Evolutionary conservation across 1,284 basidiomycete species (phyloP), one percentile per base, ranked within the genome.

Genomic region (Cutaneotrichosporon sp.): DNA sequence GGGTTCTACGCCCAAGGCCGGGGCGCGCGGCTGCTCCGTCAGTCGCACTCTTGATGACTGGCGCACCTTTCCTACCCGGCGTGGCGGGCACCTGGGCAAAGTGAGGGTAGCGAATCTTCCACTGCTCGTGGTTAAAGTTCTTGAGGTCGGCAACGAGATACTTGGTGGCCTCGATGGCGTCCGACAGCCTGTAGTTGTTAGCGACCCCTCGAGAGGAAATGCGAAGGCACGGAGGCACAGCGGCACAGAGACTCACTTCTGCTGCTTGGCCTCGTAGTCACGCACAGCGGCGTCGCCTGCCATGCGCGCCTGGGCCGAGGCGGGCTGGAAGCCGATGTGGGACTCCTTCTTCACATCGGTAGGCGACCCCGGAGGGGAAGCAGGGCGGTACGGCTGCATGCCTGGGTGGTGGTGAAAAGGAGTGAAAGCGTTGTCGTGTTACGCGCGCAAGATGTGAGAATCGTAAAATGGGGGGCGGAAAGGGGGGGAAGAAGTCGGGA

Each of bases 31-130:
- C 84, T 54, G 91, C 18, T 52, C 50, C 13, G 50, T 53, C 22
- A 53, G 33, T 36, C 18, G 24, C 13, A 20, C 6, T 25, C 27
- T 25, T 97, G 97, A 64, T 91, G 83, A 33, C 95, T 86, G 31
- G 90, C 83, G 89, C 91, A 95, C 67, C 89, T 84, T 51, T 87
- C 83, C 79, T 88, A 88, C 82, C 90, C 95, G 82, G 94, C 94
- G 62, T 84, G 81, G 51, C 22, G 20, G 51, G 20, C 36, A 57
- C 16, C 16, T 29, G 56, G 6, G 57, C 45, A 53, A 66, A 66
- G 43, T 86, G 85, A 52, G 93, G 93, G 77, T 97, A 97, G 60
- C 91, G 84, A 31, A 97, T 86, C 42, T 91, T 84, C 90, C 92
- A 95, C 67, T 89, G 84, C 52, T 87, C 84, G 78, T 87, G 88